Evolutionary conservation across 2,329 filamentous ascomycete species (phyloP).

Genomic region (Arthroderma sp.): DNA sequence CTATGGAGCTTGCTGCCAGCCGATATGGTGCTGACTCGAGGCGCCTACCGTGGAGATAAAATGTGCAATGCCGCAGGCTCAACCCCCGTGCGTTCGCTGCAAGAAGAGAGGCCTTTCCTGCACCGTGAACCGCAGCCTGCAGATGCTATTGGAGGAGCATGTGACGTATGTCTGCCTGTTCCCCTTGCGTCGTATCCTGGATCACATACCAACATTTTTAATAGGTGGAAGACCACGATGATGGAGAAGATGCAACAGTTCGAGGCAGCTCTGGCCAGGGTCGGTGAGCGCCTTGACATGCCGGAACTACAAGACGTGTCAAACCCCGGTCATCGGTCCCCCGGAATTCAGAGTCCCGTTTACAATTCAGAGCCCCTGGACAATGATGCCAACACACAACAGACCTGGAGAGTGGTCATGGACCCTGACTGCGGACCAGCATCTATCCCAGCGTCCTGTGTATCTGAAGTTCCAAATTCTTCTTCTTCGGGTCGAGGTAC

Average conservation of each 20-base stretch:
- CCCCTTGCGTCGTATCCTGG: not conserved
- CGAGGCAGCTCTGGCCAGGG: not conserved
- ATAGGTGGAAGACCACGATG: not conserved
- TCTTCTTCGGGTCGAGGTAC: too few relatives aligned
- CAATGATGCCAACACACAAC: not conserved
- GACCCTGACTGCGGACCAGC: not conserved
- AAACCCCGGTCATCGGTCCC: not conserved
- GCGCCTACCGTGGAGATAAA: conserved; percentile 6
- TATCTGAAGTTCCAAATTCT: not conserved
- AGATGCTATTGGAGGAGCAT: conserved; percentile 7
- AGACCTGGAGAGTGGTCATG: not conserved
- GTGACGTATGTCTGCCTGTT: conserved; percentile 2
- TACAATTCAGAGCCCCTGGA: not conserved
- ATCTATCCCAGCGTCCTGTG: not conserved
- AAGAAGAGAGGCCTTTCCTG: conserved; percentile 6
- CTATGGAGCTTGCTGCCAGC: not conserved
- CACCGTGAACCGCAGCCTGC: conserved; percentile 7
- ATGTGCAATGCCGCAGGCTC: conserved; percentile 4
- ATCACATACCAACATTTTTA: not conserved
- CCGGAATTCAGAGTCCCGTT: not conserved
- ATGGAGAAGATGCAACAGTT: not conserved
- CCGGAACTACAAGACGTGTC: not conserved
- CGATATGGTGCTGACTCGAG: not conserved
- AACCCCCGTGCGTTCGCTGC: conserved; percentile 7
- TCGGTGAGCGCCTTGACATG: not conserved